Evolutionary conservation across 2,329 filamentous ascomycete species (phyloP), one percentile per base, ranked within the genome.

Genomic region (Drechslera avenae): DNA sequence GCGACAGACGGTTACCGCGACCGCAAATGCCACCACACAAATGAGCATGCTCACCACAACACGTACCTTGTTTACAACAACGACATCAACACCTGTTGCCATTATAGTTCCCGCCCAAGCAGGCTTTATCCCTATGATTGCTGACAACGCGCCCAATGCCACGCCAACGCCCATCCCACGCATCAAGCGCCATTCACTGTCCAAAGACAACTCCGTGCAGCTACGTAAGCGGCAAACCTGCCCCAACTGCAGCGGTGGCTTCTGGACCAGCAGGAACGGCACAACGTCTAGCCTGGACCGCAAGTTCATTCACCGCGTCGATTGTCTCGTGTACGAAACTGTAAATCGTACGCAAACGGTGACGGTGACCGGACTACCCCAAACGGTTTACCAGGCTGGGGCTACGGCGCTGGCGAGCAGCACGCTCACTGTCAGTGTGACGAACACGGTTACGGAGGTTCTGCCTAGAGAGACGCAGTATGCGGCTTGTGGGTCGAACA

Each of bases 401-500:
- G 34, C 36, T 3, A 63, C 57, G 13, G 60, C 44, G 14, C 59
- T 56, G 1, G 36, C 62, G 9, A 61, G 32, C n/a, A 46, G 44
- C 9, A 68, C 62, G 4, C 50, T 46, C 14, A 63, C 60, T 2
- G 30, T 62, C 8, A 54, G 49, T 2, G 42, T 46, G 19, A 42
- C 32, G 32, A 34, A 3, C 16, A 34, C 32, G 32, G 32, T 34
- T 16, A 16, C 16, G 3, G 32, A 34, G 16, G n/a, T 58, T 8
- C 26, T 37, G n/a, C 54, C 63, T 2, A 50, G 40, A 23, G 39
- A 50, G 4, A 66, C 62, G 3, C 41, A 56, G 5, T 68, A 62
- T 26, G 59, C 57, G 10, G 64, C 63, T 23, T 69, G 66, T 39
- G 41, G 37, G 16, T 17, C 14, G 5, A 63, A 67, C 40, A 69